Evolutionary conservation across 306 rosid species (phyloP).

Genomic region (Heteromeles arbutifolia): DNA sequence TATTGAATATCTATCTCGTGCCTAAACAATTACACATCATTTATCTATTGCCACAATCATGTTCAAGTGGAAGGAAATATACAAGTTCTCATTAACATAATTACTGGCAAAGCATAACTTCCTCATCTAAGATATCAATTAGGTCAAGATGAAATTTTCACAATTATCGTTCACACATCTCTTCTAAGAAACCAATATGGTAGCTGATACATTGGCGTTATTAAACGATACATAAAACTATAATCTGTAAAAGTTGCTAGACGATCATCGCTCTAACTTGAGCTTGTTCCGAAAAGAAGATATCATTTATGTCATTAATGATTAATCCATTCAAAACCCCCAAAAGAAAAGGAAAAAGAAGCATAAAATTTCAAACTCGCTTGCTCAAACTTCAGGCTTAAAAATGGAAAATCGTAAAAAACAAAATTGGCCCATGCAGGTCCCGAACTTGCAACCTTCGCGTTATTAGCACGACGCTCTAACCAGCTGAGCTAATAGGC

Average conservation of each 20-base stretch:
- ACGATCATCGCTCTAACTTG: not conserved
- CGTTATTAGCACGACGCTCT: conserved; percentile 9
- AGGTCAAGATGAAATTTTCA: no score
- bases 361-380: not conserved
- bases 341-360: not conserved
- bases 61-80: no score
- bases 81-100: not conserved
- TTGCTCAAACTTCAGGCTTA: not conserved
- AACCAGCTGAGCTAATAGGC: conserved; percentile 5
- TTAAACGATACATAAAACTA: no score
- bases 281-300: no score
- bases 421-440: not conserved
- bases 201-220: no score
- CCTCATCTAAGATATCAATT: not conserved
- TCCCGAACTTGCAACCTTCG: conserved; percentile 13
- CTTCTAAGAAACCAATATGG: no score
- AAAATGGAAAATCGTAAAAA: not conserved
- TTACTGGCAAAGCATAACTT: not conserved
- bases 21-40: no score
- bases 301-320: no score
- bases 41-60: not conserved
- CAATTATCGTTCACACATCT: no score
- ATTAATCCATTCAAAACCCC: not conserved
- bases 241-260: no score
- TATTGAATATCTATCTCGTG: rapidly evolving